A percentile compares a stretch with the other conserved stretches of the same genome.
Evolutionary conservation across 129 eudicot genomes (phyloP).

Genomic region (Tanacetum coccineum): DNA sequence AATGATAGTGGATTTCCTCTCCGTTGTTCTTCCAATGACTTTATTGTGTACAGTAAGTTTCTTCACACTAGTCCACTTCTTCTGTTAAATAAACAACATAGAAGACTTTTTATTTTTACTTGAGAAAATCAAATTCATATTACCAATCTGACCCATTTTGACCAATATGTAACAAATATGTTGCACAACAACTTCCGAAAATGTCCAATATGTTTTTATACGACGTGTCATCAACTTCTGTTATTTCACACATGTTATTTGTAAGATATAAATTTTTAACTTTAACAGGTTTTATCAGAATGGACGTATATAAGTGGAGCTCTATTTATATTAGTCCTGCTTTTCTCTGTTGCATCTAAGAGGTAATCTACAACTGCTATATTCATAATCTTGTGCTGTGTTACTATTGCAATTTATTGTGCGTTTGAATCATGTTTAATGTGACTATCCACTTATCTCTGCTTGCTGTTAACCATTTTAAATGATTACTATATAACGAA

Average conservation of each 20-base stretch:
- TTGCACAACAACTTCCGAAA: no score
- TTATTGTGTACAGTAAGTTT: conserved; percentile 70
- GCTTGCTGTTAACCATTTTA: background rate
- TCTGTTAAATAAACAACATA: no score
- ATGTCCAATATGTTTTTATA: no score
- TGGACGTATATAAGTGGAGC: conserved; percentile 51
- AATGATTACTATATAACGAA: conserved; percentile 9
- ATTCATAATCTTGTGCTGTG: conserved; percentile 1
- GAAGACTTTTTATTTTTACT: no score
- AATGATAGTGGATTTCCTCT: conserved; percentile 57
- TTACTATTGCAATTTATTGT: background rate
- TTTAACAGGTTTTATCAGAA: conserved; percentile 72
- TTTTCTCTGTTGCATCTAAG: conserved; percentile 36
- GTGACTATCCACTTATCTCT: background rate
- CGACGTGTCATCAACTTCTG: no score
- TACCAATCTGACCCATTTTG: no score
- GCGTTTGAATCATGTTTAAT: conserved; percentile 11
- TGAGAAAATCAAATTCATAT: no score
- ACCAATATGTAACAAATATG: no score
- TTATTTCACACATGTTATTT: no score
- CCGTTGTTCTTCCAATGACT: conserved; percentile 52
- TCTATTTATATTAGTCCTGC: conserved; percentile 36
- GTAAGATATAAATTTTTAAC: no score
- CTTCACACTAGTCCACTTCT: background rate
- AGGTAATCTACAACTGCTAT: conserved; percentile 43